Evolutionary conservation across 768 basidiomycete genomes (phyloP).

Genomic region (Agrocybe pediades): DNA sequence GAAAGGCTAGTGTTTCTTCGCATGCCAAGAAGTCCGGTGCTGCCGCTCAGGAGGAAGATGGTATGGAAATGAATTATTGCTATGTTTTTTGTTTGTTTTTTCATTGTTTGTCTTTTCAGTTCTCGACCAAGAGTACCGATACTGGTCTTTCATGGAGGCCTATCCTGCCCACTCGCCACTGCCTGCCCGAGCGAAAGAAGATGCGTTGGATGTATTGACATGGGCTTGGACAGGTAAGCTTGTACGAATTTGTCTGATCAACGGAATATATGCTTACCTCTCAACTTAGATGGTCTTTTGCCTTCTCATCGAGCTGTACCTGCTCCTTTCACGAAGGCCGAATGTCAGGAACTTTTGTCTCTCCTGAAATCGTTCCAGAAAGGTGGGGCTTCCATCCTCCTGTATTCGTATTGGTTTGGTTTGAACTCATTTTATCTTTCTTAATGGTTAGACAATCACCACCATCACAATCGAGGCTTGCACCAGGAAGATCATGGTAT

Average conservation of each 20-base stretch:
- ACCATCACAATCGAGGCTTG: neutral
- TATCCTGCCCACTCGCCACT: constrained; percentile 75
- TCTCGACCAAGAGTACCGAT: constrained; percentile 75
- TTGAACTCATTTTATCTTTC: neutral
- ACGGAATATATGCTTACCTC: neutral
- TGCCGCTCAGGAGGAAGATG: constrained; percentile 12
- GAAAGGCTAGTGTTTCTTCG: constrained; percentile 11
- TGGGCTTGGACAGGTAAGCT: constrained; percentile 77
- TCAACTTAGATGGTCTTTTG: constrained; percentile 60
- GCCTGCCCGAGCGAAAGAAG: constrained; percentile 54
- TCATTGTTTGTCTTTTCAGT: constrained; percentile 28
- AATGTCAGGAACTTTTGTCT: constrained; percentile 73
- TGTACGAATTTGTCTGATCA: neutral
- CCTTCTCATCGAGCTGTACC: constrained; percentile 56
- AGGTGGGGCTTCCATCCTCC: constrained; percentile 13
- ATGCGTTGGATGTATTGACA: constrained; percentile 74
- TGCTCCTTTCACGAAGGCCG: constrained; percentile 73
- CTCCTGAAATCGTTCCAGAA: constrained; percentile 43
- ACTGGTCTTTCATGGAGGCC: constrained; percentile 80
- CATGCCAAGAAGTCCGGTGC: constrained; percentile 23
- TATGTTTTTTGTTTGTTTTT: constrained; percentile 20
- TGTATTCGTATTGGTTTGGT: neutral
- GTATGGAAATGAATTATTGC: constrained; percentile 44
- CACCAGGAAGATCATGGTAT: constrained; percentile 36
- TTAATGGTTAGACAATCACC: constrained; percentile 23